phyloP scores from a whole-genome alignment of 176 grass and related monocot genomes.

The Thinopyrum elongatum region DNA sequence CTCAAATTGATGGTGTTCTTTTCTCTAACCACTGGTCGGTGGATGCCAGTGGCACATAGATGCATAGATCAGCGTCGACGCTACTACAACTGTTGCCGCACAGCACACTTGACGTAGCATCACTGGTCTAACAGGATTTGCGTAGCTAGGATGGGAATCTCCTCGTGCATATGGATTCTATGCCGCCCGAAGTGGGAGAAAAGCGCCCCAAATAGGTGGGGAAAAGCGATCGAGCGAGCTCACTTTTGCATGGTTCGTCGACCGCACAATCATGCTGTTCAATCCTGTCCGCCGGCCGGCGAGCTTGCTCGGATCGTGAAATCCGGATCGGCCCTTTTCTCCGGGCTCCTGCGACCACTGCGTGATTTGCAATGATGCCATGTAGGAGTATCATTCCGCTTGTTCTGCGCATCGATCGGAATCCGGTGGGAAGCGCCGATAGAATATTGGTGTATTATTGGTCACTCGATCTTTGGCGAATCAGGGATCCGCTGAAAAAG shows the following conservation, averaged over 20 bases:
- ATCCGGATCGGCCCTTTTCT: conserved; percentile 3
- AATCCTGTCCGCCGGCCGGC: conserved; percentile 2
- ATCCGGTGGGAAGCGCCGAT: conserved; percentile 31
- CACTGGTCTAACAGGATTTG: conserved; percentile 27
- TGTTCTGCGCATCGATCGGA: conserved; percentile 24
- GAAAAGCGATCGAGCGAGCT: conserved; percentile 15
- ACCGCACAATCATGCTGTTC: conserved; percentile 63
- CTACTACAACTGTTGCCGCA: background rate
- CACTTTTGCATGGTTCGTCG: conserved; percentile 54
- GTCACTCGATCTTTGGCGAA: conserved; percentile 37
- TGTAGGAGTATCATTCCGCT: background rate
- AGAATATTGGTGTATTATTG: conserved; percentile 47
- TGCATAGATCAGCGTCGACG: background rate
- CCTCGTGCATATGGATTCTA: conserved; percentile 44
- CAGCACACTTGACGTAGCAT: conserved; percentile 23
- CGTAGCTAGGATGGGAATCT: conserved; percentile 35
- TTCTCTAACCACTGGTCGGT: background rate
- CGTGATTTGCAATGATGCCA: conserved; percentile 12
- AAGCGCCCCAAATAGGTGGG: conserved; percentile 36
- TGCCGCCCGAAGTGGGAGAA: conserved; percentile 71
- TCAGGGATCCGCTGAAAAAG: conserved; percentile 20
- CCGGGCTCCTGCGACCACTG: background rate
- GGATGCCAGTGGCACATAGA: background rate
- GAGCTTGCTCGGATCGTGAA: conserved; percentile 24
- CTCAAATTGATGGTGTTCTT: too few relatives aligned